Conservation (phyloP, 2,329 filamentous ascomycete genomes). For the Ophiostoma sp. region DNA sequence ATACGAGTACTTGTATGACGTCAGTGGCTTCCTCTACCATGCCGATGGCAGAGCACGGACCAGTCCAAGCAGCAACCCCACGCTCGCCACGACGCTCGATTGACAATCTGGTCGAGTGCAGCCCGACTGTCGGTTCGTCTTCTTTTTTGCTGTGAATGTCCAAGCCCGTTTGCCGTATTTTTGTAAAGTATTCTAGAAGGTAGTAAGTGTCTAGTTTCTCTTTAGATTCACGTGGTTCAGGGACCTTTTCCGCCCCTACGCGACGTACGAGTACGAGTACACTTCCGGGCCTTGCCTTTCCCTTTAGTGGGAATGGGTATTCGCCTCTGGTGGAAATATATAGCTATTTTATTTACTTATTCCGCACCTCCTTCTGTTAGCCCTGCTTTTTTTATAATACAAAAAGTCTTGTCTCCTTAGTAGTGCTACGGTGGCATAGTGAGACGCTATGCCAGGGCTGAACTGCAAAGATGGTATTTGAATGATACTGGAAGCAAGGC, state of each 20-base stretch:
- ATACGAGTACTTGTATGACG: background rate
- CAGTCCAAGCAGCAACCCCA: constrained; percentile 7
- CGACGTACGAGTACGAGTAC: no score
- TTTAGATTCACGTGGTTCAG: background rate
- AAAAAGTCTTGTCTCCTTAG: no score
- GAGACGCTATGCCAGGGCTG: constrained; percentile 5
- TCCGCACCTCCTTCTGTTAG: background rate
- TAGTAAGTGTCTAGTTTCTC: no score
- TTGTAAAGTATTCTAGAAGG: background rate
- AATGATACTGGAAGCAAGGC: constrained; percentile 5
- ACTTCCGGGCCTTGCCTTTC: background rate
- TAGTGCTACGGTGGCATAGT: background rate
- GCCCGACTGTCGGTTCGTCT: background rate
- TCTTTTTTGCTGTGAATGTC: background rate
- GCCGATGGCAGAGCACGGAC: background rate
- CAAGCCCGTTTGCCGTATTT: background rate
- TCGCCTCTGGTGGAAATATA: background rate
- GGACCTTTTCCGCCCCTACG: background rate
- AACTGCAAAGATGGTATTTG: background rate
- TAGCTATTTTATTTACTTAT: background rate
- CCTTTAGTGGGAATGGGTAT: background rate
- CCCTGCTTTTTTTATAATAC: background rate
- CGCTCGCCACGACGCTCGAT: background rate
- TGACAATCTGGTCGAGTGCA: background rate
- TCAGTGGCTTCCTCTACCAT: background rate